Evolutionary conservation across 139 green algal species (phyloP).

Genomic region (Chlamydomonas eustigma): DNA sequence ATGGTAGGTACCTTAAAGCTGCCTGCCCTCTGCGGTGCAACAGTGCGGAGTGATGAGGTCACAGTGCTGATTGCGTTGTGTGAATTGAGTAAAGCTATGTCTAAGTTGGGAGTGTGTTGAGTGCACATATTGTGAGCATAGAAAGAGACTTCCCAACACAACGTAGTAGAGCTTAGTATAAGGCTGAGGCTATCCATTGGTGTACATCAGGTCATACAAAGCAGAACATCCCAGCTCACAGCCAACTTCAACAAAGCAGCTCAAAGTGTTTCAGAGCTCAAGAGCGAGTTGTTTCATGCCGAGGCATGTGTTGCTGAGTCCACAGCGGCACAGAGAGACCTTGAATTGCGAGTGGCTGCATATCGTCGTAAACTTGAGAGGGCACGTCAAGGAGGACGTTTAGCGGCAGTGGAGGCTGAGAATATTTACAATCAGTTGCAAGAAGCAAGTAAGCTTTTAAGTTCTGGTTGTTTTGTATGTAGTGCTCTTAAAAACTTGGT

Average conservation of each 20-base stretch:
- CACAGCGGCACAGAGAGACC: not conserved
- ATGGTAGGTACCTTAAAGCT: too few species aligned
- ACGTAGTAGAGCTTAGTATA: too few species aligned
- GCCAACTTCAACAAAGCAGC: slow-evolving; percentile 3
- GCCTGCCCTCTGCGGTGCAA: too few species aligned
- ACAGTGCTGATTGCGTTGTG: too few species aligned
- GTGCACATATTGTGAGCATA: too few species aligned
- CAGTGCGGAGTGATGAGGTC: too few species aligned
- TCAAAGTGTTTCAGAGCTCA: slow-evolving; percentile 14
- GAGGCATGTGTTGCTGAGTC: slow-evolving; percentile 8
- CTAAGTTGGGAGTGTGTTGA: too few species aligned
- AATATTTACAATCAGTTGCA: not conserved
- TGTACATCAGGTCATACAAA: slow-evolving; percentile 23
- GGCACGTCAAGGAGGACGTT: slow-evolving; percentile 15
- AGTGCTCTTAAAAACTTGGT: too few species aligned
- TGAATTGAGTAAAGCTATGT: too few species aligned
- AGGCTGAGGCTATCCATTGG: too few species aligned
- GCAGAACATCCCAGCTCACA: slow-evolving; percentile 5
- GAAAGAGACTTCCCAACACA: too few species aligned
- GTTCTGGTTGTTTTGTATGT: too few species aligned
- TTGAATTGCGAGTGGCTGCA: slow-evolving; percentile 17
- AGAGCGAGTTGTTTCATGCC: slow-evolving; percentile 12
- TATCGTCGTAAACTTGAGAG: slow-evolving; percentile 22
- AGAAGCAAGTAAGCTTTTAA: not conserved
- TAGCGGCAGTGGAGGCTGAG: not conserved